Evolutionary conservation across 2,329 filamentous ascomycete species (phyloP).

Genomic region (Trichophyton mentagrophytes): DNA sequence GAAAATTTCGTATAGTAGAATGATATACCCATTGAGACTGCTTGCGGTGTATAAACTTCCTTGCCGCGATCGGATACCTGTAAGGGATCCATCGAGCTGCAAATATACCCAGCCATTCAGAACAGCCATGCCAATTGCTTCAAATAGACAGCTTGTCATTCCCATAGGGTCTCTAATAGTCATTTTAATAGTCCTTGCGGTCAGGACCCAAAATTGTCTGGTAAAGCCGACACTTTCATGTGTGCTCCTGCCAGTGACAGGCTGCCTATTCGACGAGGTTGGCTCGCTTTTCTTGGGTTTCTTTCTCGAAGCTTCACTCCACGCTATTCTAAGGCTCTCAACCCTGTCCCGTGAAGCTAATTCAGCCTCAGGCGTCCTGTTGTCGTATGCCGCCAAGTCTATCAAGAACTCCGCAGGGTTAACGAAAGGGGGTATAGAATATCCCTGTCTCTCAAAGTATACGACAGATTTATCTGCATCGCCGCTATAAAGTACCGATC

Average conservation of each 20-base stretch:
- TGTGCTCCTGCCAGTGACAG: not conserved
- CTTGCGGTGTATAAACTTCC: slow-evolving; percentile 60
- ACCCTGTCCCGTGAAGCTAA: slow-evolving; percentile 47
- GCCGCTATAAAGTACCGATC: slow-evolving; percentile 57
- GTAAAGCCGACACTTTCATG: slow-evolving; percentile 43
- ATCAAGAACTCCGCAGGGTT: slow-evolving; percentile 69
- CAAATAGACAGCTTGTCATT: slow-evolving; percentile 55
- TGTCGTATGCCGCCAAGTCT: slow-evolving; percentile 62
- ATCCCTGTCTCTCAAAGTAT: slow-evolving; percentile 51
- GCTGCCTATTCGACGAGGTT: not conserved
- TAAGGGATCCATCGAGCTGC: slow-evolving; percentile 49
- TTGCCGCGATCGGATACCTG: slow-evolving; percentile 61
- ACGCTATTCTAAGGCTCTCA: slow-evolving; percentile 47
- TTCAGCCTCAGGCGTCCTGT: slow-evolving; percentile 55
- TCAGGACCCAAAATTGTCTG: slow-evolving; percentile 54
- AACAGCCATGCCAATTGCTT: slow-evolving; percentile 58
- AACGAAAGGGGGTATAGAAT: slow-evolving; percentile 55
- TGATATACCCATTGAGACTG: slow-evolving; percentile 62
- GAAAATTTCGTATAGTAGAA: slow-evolving; percentile 64
- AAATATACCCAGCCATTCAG: slow-evolving; percentile 64
- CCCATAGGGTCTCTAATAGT: slow-evolving; percentile 68
- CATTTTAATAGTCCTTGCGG: slow-evolving; percentile 54
- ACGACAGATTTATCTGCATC: slow-evolving; percentile 44
- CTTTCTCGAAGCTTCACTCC: slow-evolving; percentile 30
- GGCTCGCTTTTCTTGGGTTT: slow-evolving; percentile 5